Conservation (phyloP, 1,284 basidiomycete genomes). For the Ustilago curta region DNA sequence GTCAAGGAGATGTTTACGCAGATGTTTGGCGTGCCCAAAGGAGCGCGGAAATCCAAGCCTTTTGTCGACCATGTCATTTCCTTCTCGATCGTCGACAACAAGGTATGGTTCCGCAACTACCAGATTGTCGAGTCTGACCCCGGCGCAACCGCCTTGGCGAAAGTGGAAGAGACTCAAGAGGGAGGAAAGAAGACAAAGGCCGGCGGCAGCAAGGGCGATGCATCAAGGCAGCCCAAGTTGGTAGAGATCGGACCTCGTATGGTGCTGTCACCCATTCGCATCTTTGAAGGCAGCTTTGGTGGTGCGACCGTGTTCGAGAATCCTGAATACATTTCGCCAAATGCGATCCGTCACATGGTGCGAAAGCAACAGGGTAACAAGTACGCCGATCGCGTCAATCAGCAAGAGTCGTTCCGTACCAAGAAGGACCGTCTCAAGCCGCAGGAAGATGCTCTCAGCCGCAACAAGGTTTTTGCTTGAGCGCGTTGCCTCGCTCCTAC, state of each 20-base stretch:
- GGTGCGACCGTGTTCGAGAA: conserved; percentile 97
- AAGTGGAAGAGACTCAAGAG: conserved; percentile 73
- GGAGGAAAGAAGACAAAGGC: conserved; percentile 52
- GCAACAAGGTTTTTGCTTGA: conserved; percentile 87
- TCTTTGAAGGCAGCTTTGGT: conserved; percentile 86
- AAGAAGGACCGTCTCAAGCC: conserved; percentile 78
- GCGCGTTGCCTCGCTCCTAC: background rate
- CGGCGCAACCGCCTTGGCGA: conserved; percentile 52
- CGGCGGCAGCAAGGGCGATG: conserved; percentile 17
- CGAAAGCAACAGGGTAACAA: conserved; percentile 81
- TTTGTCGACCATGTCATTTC: conserved; percentile 98
- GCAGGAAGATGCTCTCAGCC: conserved; percentile 83
- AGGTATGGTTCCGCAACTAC: conserved; percentile 99
- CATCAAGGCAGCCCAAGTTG: conserved; percentile 59
- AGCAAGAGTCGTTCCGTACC: conserved; percentile 77
- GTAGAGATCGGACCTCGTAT: conserved; percentile 89
- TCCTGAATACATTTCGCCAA: conserved; percentile 91
- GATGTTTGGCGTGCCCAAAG: conserved; percentile 94
- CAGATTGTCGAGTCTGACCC: conserved; percentile 80
- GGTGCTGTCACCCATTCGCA: conserved; percentile 95
- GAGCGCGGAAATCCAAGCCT: conserved; percentile 90
- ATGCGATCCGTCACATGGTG: conserved; percentile 80
- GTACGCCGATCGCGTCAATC: conserved; percentile 83
- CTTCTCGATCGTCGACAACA: conserved; percentile 93
- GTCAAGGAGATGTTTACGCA: conserved; percentile 94